Conservation (phyloP, 1,284 basidiomycete genomes). For the Mycosarcoma mackinlayi region DNA sequence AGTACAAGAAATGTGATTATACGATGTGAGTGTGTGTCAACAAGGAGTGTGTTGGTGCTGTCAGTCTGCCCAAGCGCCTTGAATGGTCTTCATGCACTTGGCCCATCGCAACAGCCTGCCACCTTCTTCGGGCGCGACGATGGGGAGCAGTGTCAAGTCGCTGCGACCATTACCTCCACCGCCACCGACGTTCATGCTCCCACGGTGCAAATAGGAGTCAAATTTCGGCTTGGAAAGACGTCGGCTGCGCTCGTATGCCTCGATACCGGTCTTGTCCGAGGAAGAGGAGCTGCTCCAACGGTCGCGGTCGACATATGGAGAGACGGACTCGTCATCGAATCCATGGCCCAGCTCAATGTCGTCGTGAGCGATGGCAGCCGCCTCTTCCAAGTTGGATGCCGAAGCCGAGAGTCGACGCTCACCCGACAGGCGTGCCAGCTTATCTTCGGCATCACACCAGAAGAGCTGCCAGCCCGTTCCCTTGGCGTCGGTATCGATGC, state of each 20-base stretch:
- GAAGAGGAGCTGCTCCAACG: slow-evolving; percentile 1
- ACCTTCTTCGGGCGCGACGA: slow-evolving; percentile 83
- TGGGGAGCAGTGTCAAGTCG: slow-evolving; percentile 72
- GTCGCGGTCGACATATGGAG: slow-evolving; percentile 1
- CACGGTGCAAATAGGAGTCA: slow-evolving; percentile 45
- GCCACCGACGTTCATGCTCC: slow-evolving; percentile 63
- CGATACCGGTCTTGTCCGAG: slow-evolving; percentile 21
- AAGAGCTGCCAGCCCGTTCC: slow-evolving; percentile 82
- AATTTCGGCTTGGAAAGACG: slow-evolving; percentile 61
- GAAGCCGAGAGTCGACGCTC: slow-evolving; percentile 50
- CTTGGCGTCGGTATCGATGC: slow-evolving; percentile 71
- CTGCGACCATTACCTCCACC: slow-evolving; percentile 50
- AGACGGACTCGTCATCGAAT: slow-evolving; percentile 18
- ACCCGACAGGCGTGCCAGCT: slow-evolving; percentile 65
- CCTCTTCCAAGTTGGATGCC: slow-evolving; percentile 32
- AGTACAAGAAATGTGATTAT: neutral
- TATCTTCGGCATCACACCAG: slow-evolving; percentile 97
- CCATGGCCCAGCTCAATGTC: slow-evolving; percentile 28
- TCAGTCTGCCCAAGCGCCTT: slow-evolving; percentile 77
- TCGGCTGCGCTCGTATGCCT: slow-evolving; percentile 38
- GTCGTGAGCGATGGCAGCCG: slow-evolving; percentile 40
- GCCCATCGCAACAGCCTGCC: slow-evolving; percentile 82
- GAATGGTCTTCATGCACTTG: slow-evolving; percentile 78
- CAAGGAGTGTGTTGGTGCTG: neutral
- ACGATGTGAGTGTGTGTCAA: neutral